Evolutionary conservation across 176 grass and related monocot genomes (phyloP).

Genomic region (Oryza australiensis): DNA sequence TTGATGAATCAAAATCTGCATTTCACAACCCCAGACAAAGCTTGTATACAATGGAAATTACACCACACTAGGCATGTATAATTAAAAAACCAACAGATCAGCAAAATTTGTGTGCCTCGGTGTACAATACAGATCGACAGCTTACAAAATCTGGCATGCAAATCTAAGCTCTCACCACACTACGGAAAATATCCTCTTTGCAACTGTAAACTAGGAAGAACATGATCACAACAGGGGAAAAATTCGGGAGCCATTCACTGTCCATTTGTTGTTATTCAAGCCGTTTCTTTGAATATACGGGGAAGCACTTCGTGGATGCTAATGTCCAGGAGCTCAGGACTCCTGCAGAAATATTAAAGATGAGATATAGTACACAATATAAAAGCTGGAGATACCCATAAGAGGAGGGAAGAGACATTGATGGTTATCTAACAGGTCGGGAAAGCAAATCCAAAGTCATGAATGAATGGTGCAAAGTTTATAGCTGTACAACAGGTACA

Average conservation of each 20-base stretch:
- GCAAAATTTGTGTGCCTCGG: conserved; percentile 32
- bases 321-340: conserved; percentile 82
- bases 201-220: neutral
- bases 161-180: neutral
- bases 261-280: conserved; percentile 23
- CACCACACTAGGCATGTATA: neutral
- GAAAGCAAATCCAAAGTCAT: conserved; percentile 35
- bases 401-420: conserved; percentile 24
- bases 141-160: neutral
- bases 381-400: conserved; percentile 35
- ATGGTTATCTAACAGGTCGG: conserved; percentile 35
- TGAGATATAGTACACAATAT: conserved; percentile 17
- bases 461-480: conserved; percentile 24
- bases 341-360: conserved; percentile 51
- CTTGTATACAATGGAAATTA: neutral
- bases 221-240: neutral
- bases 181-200: neutral
- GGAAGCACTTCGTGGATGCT: conserved; percentile 78
- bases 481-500: conserved; percentile 24
- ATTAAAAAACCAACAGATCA: neutral
- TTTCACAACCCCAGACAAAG: neutral
- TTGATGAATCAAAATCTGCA: neutral
- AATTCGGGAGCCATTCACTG: neutral
- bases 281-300: conserved; percentile 66
- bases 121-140: neutral